These are phyloP conservation scores for Colletotrichum plurivorum DNA, from an alignment of 2,329 filamentous ascomycete species.

Conservation along the genomic window DNA sequence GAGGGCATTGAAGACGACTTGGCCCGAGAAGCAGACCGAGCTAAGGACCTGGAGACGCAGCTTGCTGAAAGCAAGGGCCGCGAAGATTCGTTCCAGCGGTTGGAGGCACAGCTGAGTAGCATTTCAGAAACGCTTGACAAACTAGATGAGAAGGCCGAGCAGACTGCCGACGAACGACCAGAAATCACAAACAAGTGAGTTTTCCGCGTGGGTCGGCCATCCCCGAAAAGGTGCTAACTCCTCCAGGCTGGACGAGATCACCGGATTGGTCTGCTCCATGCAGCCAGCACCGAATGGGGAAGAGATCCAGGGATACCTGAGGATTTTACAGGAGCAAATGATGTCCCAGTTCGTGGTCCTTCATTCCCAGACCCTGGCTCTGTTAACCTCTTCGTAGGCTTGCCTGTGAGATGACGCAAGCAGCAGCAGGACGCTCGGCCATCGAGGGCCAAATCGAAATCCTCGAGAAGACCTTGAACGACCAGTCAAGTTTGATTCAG, in stretches of 20 bases:
- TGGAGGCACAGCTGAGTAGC: slow-evolving; percentile 6
- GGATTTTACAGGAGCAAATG: slow-evolving; percentile 10
- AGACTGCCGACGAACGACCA: neutral
- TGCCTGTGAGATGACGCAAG: neutral
- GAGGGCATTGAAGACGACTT: slow-evolving; percentile 4
- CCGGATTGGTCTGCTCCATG: neutral
- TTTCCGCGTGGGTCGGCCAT: no score
- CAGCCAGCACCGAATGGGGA: neutral
- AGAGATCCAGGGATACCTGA: neutral
- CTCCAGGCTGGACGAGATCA: slow-evolving; percentile 24
- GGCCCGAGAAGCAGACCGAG: neutral
- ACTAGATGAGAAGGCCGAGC: neutral
- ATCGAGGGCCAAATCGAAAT: slow-evolving; percentile 17
- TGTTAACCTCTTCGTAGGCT: neutral
- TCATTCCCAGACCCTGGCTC: neutral
- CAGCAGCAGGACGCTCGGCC: neutral
- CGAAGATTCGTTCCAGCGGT: neutral
- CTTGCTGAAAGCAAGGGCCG: neutral
- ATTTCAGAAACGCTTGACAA: slow-evolving; percentile 10
- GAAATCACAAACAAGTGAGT: slow-evolving; percentile 8
- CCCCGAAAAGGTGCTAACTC: neutral
- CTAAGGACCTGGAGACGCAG: slow-evolving; percentile 9
- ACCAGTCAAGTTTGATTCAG: neutral
- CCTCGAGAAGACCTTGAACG: slow-evolving; percentile 15
- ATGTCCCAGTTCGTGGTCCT: neutral